Percentiles rank a stretch among this genome's conserved stretches.
These are phyloP conservation scores for Ricinus communis DNA, from an alignment of 345 rosid genomes.

Conservation along the genomic window DNA sequence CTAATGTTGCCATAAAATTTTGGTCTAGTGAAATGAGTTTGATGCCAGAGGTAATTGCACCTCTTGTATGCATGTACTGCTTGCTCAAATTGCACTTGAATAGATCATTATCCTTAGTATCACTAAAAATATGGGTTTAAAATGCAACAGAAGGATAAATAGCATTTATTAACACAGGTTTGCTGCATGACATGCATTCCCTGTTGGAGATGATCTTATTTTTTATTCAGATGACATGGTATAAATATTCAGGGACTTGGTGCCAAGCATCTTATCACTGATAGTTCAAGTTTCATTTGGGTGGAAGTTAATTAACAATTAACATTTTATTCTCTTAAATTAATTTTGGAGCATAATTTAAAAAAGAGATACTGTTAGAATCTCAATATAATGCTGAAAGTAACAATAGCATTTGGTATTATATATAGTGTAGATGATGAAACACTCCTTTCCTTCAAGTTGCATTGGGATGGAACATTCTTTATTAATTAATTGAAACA, in stretches of 20 bases:
- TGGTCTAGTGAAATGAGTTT: background rate
- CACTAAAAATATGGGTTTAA: background rate
- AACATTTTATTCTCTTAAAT: too few species aligned
- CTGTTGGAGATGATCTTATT: background rate
- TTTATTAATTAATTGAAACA: background rate
- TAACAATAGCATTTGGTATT: background rate
- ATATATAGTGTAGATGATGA: background rate
- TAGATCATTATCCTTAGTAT: background rate
- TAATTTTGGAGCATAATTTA: too few species aligned
- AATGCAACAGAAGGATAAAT: background rate
- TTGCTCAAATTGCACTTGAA: background rate
- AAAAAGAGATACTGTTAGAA: background rate
- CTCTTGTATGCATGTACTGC: background rate
- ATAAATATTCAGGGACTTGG: background rate
- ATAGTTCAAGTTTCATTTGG: too few species aligned
- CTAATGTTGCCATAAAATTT: background rate
- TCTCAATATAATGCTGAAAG: background rate
- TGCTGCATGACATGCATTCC: background rate
- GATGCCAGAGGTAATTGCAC: background rate
- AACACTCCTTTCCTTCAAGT: background rate
- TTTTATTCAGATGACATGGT: background rate
- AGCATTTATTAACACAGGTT: background rate
- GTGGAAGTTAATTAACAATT: too few species aligned
- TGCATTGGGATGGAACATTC: background rate
- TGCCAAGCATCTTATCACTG: too few species aligned